Percentiles rank a stretch among this genome's conserved stretches.
Conservation (phyloP, 805 yeast species). For the Candida easanensis region DNA sequence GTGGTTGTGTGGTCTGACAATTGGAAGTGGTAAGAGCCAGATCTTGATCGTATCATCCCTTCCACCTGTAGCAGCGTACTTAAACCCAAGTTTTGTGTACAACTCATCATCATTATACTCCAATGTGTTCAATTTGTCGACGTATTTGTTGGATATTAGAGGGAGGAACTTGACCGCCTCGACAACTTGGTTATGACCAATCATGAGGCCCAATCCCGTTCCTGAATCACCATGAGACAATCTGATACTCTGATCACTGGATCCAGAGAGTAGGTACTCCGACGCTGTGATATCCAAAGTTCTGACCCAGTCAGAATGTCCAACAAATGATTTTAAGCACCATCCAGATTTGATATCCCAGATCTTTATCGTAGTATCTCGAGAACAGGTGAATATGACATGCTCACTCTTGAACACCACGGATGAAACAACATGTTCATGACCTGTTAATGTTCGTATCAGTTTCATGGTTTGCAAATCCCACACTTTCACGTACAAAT, state of each 20-base stretch:
- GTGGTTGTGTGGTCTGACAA: constrained; percentile 47
- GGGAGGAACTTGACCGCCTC: constrained; percentile 75
- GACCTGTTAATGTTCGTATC: constrained; percentile 70
- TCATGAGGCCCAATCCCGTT: constrained; percentile 59
- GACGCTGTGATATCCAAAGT: constrained; percentile 47
- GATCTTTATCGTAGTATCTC: constrained; percentile 57
- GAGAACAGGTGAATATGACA: constrained; percentile 55
- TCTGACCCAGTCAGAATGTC: constrained; percentile 90
- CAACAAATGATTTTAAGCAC: constrained; percentile 61
- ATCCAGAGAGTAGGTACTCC: constrained; percentile 65
- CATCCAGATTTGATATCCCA: constrained; percentile 73
- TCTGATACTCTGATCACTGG: constrained; percentile 75
- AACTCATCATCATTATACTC: constrained; percentile 22
- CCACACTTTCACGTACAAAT: constrained; percentile 67
- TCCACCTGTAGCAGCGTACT: constrained; percentile 74
- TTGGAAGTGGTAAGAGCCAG: constrained; percentile 77
- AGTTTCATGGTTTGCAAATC: constrained; percentile 52
- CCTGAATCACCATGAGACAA: constrained; percentile 66
- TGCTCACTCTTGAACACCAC: constrained; percentile 49
- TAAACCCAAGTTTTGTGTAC: constrained; percentile 49
- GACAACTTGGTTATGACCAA: constrained; percentile 82
- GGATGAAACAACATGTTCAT: constrained; percentile 79
- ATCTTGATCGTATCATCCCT: constrained; percentile 72
- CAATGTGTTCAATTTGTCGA: constrained; percentile 42
- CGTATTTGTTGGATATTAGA: constrained; percentile 37